A percentile compares a stretch with the other conserved stretches of the same genome.
Evolutionary conservation across 2,329 filamentous ascomycete species (phyloP).

Genomic region (Cladophialophora chaetospira): DNA sequence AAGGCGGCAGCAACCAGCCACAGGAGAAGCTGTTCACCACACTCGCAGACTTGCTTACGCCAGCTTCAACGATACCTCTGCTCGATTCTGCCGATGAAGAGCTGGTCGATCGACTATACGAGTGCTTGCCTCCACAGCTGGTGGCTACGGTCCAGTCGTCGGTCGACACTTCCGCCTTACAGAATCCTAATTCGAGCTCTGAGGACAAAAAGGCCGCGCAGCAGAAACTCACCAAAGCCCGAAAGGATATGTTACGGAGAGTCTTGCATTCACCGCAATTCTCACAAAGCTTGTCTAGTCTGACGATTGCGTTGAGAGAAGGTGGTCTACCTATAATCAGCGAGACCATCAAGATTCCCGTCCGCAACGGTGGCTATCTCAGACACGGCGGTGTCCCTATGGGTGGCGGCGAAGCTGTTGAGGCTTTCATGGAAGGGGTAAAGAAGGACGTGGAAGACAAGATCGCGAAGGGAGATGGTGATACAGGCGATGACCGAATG

Average conservation of each 20-base stretch:
- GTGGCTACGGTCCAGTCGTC: conserved; percentile 74
- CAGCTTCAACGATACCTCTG: conserved; percentile 75
- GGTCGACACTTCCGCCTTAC: conserved; percentile 61
- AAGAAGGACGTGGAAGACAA: conserved; percentile 68
- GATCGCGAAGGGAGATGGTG: conserved; percentile 30
- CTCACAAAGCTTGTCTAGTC: conserved; percentile 76
- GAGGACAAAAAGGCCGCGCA: conserved; percentile 62
- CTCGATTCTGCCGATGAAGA: conserved; percentile 66
- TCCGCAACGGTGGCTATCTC: conserved; percentile 83
- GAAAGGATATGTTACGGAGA: conserved; percentile 76
- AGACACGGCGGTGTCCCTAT: conserved; percentile 77
- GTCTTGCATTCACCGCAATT: conserved; percentile 91
- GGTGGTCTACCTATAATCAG: conserved; percentile 88
- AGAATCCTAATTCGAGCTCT: conserved; percentile 69
- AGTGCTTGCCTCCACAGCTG: conserved; percentile 75
- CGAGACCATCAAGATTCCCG: conserved; percentile 76
- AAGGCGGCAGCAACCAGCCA: conserved; percentile 42
- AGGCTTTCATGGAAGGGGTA: conserved; percentile 87
- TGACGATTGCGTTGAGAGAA: conserved; percentile 86
- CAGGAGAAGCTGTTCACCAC: conserved; percentile 74
- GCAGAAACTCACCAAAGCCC: conserved; percentile 73
- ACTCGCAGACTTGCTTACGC: conserved; percentile 79
- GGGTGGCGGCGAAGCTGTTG: conserved; percentile 83
- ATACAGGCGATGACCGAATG: conserved; percentile 42
- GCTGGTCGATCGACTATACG: conserved; percentile 73